These are phyloP conservation scores for Penicillium psychrosexuale DNA, from an alignment of 2,329 filamentous ascomycete species.

Conservation along the genomic window DNA sequence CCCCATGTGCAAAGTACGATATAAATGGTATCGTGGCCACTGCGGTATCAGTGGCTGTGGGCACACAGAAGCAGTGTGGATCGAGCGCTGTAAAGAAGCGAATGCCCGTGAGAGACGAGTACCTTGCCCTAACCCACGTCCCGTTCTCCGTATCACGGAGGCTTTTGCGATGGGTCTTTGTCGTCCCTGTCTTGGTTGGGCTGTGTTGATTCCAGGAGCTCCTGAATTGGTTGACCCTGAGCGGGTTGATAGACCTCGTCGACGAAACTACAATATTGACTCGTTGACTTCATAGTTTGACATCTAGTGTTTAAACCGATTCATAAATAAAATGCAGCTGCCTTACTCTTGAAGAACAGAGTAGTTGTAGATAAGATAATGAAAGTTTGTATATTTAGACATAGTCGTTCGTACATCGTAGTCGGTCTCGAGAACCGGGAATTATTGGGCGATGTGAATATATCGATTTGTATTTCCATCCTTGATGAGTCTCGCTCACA, in stretches of 20 bases:
- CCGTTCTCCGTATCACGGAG: neutral
- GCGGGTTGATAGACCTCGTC: neutral
- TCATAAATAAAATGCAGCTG: neutral
- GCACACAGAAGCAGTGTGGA: slow-evolving; percentile 4
- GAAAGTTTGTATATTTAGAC: neutral
- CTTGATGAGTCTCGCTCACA: neutral
- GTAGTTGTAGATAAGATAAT: neutral
- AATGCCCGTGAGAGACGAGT: neutral
- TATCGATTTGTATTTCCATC: neutral
- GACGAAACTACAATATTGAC: neutral
- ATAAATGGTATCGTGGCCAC: slow-evolving; percentile 8
- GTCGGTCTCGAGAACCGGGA: neutral
- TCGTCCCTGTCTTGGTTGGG: slow-evolving; percentile 4
- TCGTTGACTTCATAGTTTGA: neutral
- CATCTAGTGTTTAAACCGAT: neutral
- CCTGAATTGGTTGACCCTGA: neutral
- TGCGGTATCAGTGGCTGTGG: slow-evolving; percentile 1
- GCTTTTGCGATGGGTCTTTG: slow-evolving; percentile 4
- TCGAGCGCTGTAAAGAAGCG: slow-evolving; percentile 5
- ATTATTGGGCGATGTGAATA: neutral
- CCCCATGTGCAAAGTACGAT: slow-evolving; percentile 1
- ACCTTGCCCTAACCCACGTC: slow-evolving; percentile 1
- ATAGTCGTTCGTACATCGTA: neutral
- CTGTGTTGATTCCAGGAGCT: neutral
- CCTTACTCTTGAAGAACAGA: neutral